Evolutionary conservation across 2,329 filamentous ascomycete species (phyloP).

Genomic region (Helotiales sp.): DNA sequence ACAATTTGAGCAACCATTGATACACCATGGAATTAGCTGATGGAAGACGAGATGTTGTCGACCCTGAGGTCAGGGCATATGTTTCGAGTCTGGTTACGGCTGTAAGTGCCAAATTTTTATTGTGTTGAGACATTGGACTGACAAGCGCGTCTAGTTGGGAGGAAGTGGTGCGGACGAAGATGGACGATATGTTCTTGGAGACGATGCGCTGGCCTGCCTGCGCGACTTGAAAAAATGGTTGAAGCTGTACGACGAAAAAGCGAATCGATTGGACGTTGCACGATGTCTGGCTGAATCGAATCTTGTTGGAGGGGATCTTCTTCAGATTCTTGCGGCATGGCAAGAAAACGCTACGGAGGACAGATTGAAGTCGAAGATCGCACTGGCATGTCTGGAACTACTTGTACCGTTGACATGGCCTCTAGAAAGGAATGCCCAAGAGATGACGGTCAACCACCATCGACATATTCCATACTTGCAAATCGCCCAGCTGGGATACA

Average conservation of each 20-base stretch:
- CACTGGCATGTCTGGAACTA: constrained; percentile 86
- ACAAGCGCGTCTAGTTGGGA: constrained; percentile 68
- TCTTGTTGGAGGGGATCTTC: constrained; percentile 84
- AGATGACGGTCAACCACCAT: constrained; percentile 92
- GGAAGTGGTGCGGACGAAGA: constrained; percentile 80
- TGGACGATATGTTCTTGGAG: constrained; percentile 84
- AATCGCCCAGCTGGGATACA: constrained; percentile 87
- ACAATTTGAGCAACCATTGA: constrained; percentile 1
- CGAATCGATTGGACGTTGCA: constrained; percentile 92
- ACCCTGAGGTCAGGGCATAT: constrained; percentile 91
- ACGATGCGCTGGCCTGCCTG: constrained; percentile 89
- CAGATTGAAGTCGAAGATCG: constrained; percentile 77
- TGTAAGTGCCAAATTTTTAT: constrained; percentile 45
- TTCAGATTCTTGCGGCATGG: constrained; percentile 88
- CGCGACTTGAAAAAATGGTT: constrained; percentile 96
- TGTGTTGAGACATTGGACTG: constrained; percentile 21
- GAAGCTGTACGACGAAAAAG: constrained; percentile 90
- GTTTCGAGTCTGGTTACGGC: constrained; percentile 93
- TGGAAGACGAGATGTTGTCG: constrained; percentile 66
- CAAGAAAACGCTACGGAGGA: constrained; percentile 73
- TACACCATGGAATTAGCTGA: constrained; percentile 60
- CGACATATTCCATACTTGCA: constrained; percentile 89
- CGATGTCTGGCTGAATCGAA: constrained; percentile 92
- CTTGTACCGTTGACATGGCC: constrained; percentile 95
- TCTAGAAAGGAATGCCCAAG: constrained; percentile 75